Conservation (phyloP, 2,329 filamentous ascomycete species). For the Ustulina deusta region DNA sequence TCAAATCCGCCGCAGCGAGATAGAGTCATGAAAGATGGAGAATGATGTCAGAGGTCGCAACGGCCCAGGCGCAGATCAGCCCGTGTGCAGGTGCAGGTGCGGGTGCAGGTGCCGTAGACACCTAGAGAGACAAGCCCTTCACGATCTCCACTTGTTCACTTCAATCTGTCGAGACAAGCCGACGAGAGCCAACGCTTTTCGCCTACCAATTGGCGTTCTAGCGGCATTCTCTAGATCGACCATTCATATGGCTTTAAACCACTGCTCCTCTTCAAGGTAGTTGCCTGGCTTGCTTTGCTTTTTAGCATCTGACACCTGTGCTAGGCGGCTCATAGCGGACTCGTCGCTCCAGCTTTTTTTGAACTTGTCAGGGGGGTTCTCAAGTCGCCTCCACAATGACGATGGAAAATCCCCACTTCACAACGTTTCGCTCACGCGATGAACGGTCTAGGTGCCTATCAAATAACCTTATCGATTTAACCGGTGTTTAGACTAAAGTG, state of each 20-base stretch:
- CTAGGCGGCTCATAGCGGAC: background rate
- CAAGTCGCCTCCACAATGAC: conserved; percentile 22
- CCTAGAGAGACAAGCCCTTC: conserved; percentile 12
- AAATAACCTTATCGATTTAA: conserved; percentile 14
- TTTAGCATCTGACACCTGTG: background rate
- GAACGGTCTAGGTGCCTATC: background rate
- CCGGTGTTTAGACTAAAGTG: too few species aligned
- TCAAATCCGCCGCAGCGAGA: conserved; percentile 1
- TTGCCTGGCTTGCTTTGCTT: background rate
- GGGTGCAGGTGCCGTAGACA: background rate
- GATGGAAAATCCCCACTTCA: conserved; percentile 5
- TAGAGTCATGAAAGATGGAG: conserved; percentile 39
- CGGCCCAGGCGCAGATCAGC: conserved; percentile 11
- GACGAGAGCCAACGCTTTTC: background rate
- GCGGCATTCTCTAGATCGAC: background rate
- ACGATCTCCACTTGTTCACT: conserved; percentile 33
- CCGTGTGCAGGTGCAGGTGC: background rate
- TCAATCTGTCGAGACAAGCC: conserved; percentile 1
- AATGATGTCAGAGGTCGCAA: conserved; percentile 39
- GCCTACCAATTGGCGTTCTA: conserved; percentile 3
- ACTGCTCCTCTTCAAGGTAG: background rate
- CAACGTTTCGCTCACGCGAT: too few species aligned
- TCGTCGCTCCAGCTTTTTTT: background rate
- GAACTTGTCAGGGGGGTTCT: conserved; percentile 3
- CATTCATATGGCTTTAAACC: background rate